Base-by-base conservation (phyloP, 441 rosid genomes). In the Gossypium lobatum region DNA sequence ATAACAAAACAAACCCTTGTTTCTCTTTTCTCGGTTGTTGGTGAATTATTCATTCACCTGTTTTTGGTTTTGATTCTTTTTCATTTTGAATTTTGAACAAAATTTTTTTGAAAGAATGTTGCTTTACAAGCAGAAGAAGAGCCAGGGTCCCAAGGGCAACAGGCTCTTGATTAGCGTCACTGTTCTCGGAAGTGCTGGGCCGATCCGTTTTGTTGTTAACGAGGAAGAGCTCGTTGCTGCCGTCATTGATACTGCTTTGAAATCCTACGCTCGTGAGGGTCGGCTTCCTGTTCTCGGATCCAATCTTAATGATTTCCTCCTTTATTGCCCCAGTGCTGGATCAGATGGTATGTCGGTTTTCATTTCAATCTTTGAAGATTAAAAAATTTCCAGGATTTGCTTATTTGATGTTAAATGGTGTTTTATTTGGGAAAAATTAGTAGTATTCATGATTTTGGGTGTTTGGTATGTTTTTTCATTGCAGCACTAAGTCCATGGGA, bases 101-200 rank as follows among this genome's bases (percentile, higher is more conserved):
- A 18, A 31, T 31, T 31, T 31, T 1, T 25, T 70, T 25, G 55
- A 53, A 48, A 78, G 66, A 70, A 93, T 91, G 97, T 77, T 88
- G 86, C 86, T 89, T 34, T 81, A 88, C 89, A 91, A 89, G 85
- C 93, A 87, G 79, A 93, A 88, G 91, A 95, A 91, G 92, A 87
- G 77, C 64, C 90, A 85, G 65, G 31, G 59, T 20, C 77, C 84
- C 59, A 88, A 88, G 79, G 93, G 94, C 64, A 91, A 88, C 77
- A 73, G 95, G 82, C 76, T 95, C 39, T 80, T 95, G 45, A 85
- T 95, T 39, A 91, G 91, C 77, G 81, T 95, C 65, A 95, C 88
- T 13, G 96, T 95, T 73, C 57, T 90, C 70, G 99, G 98, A 20
- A 95, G 98, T 76, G 92, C 99, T 0, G 99, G 98, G 9, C 98